Base-by-base conservation (phyloP, 805 yeast species). In the Zygotorulaspora danielsina region DNA sequence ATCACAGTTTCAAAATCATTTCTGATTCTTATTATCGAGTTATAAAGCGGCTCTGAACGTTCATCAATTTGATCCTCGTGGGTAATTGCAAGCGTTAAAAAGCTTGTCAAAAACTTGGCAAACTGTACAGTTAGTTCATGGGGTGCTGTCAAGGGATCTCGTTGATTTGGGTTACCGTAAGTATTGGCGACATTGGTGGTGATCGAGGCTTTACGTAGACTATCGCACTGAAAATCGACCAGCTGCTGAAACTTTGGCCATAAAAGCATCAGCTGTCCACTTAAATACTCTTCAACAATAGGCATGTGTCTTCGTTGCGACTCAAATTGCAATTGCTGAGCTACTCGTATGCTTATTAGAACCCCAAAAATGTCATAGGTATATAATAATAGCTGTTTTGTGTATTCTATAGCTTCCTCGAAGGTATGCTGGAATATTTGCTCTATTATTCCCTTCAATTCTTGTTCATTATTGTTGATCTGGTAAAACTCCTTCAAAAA, bases 241-340 rank as follows among this genome's bases (percentile, higher is more conserved):
- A 86, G 67, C 32, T 70, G 71, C 53, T 88, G 89, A 54, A 89
- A 84, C 42, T 75, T 78, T 0, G 97, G 96, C 97, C 97, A 93
- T 32, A 90, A 64, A 3, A 73, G 59, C 36, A 86, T 74, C 45
- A 80, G 61, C 46, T 83, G 78, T 11, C 76, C 67, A 50, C 83
- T 79, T 47, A 82, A 69, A 57, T 82, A 84, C 43, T 78, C 84
- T 46, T 81, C 86, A 20, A 60, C 38, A 6, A 78, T 78, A 0
- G 94, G 89, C 2, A 83, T 77, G 41, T 74, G 75, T 42, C 84
- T 71, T 45, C 76, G 81, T 54, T 84, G 89, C 17, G 84, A 64
- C 46, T 78, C 81, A 39, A 73, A 72, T 45, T 77, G 83, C 39
- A 84, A 61, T 3, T 72, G 70, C 46, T 85, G 89, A 1, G 80